These are phyloP conservation scores for Corynascus novoguineensis DNA, from an alignment of 495 filamentous ascomycete genomes.

Conservation along the genomic window DNA sequence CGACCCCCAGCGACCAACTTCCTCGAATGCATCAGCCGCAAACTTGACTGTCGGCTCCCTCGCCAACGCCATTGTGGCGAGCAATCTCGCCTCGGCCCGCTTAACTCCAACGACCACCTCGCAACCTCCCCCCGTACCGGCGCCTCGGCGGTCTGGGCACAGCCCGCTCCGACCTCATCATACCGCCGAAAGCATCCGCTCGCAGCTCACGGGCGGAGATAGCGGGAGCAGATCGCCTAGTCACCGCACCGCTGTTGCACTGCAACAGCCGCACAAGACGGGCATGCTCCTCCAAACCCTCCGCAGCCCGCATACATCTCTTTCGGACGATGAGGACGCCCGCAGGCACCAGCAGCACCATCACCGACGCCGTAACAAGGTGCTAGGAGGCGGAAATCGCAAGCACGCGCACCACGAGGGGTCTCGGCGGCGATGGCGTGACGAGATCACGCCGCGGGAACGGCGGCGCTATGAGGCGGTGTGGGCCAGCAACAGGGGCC, in stretches of 20 bases:
- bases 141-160: slow-evolving; percentile 25
- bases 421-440: slow-evolving; percentile 75
- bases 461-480: slow-evolving; percentile 92
- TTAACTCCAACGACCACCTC: slow-evolving; percentile 22
- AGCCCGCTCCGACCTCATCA: slow-evolving; percentile 48
- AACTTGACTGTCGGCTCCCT: slow-evolving; percentile 39
- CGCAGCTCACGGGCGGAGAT: slow-evolving; percentile 48
- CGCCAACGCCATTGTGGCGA: slow-evolving; percentile 76
- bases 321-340: slow-evolving; percentile 51
- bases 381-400: slow-evolving; percentile 32
- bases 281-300: slow-evolving; percentile 67
- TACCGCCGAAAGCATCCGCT: slow-evolving; percentile 35
- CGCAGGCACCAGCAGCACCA: slow-evolving; percentile 41
- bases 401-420: slow-evolving; percentile 85
- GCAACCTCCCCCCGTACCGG: slow-evolving; percentile 28
- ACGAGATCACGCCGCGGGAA: slow-evolving; percentile 68
- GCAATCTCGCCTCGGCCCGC: slow-evolving; percentile 69
- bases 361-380: slow-evolving; percentile 31
- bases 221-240: slow-evolving; percentile 51
- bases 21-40: slow-evolving; percentile 15
- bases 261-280: slow-evolving; percentile 25
- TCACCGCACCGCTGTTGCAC: slow-evolving; percentile 34
- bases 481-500: slow-evolving; percentile 86
- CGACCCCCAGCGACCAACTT: slow-evolving; percentile 12
- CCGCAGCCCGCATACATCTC: slow-evolving; percentile 50